A percentile compares a stretch with the other conserved stretches of the same genome.
Evolutionary conservation across 345 rosid genomes (phyloP).

Genomic region (Cochlearia excelsa): DNA sequence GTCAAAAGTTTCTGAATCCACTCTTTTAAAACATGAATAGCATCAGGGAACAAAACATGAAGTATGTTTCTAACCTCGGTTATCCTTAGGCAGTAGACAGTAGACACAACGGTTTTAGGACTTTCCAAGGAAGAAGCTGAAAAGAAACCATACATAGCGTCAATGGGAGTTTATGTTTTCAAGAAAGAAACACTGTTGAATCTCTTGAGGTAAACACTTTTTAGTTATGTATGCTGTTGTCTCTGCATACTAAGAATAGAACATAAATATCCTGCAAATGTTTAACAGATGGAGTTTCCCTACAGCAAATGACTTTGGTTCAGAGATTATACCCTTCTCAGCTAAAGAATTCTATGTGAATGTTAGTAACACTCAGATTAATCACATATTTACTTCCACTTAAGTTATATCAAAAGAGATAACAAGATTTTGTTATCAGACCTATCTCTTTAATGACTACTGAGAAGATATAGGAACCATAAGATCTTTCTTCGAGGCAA

Average conservation of each 20-base stretch:
- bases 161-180: slow-evolving; percentile 86
- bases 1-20: neutral
- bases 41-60: neutral
- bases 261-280: slow-evolving; percentile 9
- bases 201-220: slow-evolving; percentile 57
- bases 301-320: slow-evolving; percentile 79
- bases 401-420: neutral
- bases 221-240: neutral
- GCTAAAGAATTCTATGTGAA: slow-evolving; percentile 54
- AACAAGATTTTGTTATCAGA: slow-evolving; percentile 38
- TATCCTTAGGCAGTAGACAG: slow-evolving; percentile 33
- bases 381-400: neutral
- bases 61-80: no score
- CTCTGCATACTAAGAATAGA: neutral
- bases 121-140: slow-evolving; percentile 55
- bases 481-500: slow-evolving; percentile 80
- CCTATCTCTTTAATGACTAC: slow-evolving; percentile 62
- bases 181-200: slow-evolving; percentile 65
- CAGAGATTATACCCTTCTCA: slow-evolving; percentile 76
- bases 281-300: slow-evolving; percentile 56
- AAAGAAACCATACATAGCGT: slow-evolving; percentile 67
- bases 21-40: neutral
- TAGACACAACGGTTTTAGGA: slow-evolving; percentile 64
- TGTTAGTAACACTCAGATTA: slow-evolving; percentile 48
- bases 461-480: slow-evolving; percentile 95